Evolutionary conservation across 1,284 basidiomycete genomes (phyloP).

Genomic region (Austroboletus novae-zelandiae): DNA sequence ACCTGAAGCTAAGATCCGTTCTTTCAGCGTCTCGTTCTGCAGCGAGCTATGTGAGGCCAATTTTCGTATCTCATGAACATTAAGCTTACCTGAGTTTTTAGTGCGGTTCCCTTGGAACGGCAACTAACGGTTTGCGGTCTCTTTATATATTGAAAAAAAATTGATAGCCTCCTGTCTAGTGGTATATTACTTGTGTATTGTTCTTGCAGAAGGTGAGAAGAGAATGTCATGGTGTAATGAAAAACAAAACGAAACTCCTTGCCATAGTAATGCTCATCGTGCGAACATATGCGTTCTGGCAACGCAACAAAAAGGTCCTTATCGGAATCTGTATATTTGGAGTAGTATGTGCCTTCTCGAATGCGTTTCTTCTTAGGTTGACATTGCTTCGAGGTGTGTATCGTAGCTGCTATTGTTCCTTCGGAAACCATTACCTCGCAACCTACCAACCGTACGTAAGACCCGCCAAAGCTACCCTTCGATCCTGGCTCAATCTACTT

Average conservation of each 20-base stretch:
- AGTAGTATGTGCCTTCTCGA: conserved; percentile 7
- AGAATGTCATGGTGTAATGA: background rate
- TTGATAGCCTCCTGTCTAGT: conserved; percentile 5
- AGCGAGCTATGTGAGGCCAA: conserved; percentile 9
- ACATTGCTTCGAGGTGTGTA: conserved; percentile 7
- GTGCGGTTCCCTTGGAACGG: conserved; percentile 15
- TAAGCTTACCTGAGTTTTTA: conserved; percentile 4
- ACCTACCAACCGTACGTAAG: conserved; percentile 7
- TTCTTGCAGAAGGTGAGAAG: conserved; percentile 19
- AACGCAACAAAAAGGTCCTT: conserved; percentile 16
- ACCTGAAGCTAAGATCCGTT: background rate
- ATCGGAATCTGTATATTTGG: conserved; percentile 14
- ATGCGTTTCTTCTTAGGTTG: background rate
- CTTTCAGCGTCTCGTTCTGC: conserved; percentile 10
- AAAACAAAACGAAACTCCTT: background rate
- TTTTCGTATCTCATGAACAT: background rate
- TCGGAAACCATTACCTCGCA: conserved; percentile 12
- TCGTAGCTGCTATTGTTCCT: conserved; percentile 6
- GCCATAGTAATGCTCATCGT: conserved; percentile 20
- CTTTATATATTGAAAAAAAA: background rate
- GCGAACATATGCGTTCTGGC: conserved; percentile 26
- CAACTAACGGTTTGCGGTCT: conserved; percentile 4
- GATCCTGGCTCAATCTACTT: background rate
- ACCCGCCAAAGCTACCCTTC: background rate
- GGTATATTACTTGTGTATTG: conserved; percentile 19